Percentiles rank a stretch among this genome's conserved stretches.
Evolutionary conservation across 192 early-diverging fungal species (phyloP).

Genomic region (Coemansia sp.): DNA sequence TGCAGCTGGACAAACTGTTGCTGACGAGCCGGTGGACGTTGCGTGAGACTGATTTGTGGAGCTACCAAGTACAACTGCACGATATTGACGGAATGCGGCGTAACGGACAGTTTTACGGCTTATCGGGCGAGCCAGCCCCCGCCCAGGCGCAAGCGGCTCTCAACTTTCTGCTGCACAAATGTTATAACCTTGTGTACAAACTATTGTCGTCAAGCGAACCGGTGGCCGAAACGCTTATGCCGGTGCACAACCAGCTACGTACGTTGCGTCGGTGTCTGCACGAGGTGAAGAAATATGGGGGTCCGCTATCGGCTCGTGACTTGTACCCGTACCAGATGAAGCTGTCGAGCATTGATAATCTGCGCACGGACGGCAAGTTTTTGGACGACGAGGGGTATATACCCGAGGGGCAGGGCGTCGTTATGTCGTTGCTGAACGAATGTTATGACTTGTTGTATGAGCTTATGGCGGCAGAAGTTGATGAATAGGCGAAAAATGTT

Average conservation of each 20-base stretch:
- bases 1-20: slow-evolving; percentile 70
- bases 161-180: slow-evolving; percentile 73
- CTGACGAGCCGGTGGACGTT: slow-evolving; percentile 75
- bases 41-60: slow-evolving; percentile 76
- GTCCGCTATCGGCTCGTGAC: slow-evolving; percentile 67
- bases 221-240: slow-evolving; percentile 77
- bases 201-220: slow-evolving; percentile 76
- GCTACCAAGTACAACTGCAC: slow-evolving; percentile 72
- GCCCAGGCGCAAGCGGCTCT: slow-evolving; percentile 70
- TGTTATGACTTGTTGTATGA: slow-evolving; percentile 85
- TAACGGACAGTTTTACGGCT: slow-evolving; percentile 81
- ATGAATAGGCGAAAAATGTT: slow-evolving; percentile 25
- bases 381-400: slow-evolving; percentile 75
- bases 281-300: slow-evolving; percentile 80
- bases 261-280: slow-evolving; percentile 75
- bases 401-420: slow-evolving; percentile 83
- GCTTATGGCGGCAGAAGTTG: slow-evolving; percentile 59
- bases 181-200: slow-evolving; percentile 83
- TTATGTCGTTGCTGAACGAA: slow-evolving; percentile 79
- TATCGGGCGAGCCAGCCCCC: slow-evolving; percentile 58
- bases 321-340: slow-evolving; percentile 90
- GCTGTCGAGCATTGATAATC: slow-evolving; percentile 73
- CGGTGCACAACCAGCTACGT: slow-evolving; percentile 80
- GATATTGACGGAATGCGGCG: slow-evolving; percentile 80
- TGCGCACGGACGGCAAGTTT: slow-evolving; percentile 84